Evolutionary conservation across 768 basidiomycete genomes (phyloP).

Genomic region (Auricularia sp.): DNA sequence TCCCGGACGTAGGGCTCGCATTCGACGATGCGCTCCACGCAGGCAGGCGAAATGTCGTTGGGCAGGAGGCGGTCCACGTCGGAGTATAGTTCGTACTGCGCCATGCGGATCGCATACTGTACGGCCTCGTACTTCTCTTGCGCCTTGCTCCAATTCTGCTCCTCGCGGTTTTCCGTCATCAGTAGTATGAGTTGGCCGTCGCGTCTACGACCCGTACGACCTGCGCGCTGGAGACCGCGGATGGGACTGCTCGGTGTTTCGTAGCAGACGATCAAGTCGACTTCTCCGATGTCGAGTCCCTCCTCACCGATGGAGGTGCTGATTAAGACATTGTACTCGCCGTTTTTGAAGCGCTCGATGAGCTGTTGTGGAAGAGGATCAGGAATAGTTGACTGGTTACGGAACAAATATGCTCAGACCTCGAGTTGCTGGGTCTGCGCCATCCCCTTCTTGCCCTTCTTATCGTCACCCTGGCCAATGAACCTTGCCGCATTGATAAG

Average conservation of each 20-base stretch:
- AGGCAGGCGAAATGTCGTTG: slow-evolving; percentile 61
- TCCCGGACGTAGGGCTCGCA: slow-evolving; percentile 59
- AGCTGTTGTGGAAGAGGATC: slow-evolving; percentile 36
- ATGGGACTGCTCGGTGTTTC: slow-evolving; percentile 95
- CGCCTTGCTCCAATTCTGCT: slow-evolving; percentile 81
- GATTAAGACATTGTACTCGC: slow-evolving; percentile 85
- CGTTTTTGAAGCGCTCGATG: slow-evolving; percentile 77
- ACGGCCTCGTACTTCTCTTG: slow-evolving; percentile 79
- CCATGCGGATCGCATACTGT: slow-evolving; percentile 72
- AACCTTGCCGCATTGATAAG: slow-evolving; percentile 77
- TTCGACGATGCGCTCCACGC: slow-evolving; percentile 73
- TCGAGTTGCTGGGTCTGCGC: slow-evolving; percentile 87
- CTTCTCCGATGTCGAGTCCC: slow-evolving; percentile 95
- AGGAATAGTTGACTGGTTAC: slow-evolving; percentile 6
- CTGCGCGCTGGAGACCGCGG: slow-evolving; percentile 94
- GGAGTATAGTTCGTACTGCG: slow-evolving; percentile 82
- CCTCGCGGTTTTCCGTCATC: slow-evolving; percentile 84
- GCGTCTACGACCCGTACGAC: slow-evolving; percentile 89
- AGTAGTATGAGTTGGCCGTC: slow-evolving; percentile 85
- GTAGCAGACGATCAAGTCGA: slow-evolving; percentile 93
- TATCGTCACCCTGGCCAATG: slow-evolving; percentile 83
- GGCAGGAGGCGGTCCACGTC: slow-evolving; percentile 86
- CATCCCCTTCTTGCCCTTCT: slow-evolving; percentile 77
- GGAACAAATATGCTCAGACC: slow-evolving; percentile 32
- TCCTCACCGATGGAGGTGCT: slow-evolving; percentile 97